Evolutionary conservation across 148 eudicot species (phyloP), one percentile per base, ranked within the genome.

Genomic region (Chenopodium album): DNA sequence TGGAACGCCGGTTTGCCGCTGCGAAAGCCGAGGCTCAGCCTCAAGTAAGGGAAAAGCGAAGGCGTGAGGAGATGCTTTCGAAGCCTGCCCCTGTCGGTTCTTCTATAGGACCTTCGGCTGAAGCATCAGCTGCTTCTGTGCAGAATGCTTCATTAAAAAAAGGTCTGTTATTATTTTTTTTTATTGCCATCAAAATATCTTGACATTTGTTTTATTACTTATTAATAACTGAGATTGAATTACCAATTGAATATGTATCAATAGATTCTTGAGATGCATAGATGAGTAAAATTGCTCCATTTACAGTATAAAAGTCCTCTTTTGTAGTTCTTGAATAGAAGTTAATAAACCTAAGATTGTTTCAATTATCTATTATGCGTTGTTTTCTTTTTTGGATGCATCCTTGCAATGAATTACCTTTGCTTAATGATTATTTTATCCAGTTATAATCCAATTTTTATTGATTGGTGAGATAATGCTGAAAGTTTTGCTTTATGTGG

Each of bases 1-100:
- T 94, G 77, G 88, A 92, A 74, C 87, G 95, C 54, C 86, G 98
- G 70, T 88, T 86, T 72, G 91, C 90, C 66, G 87, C 84, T 73
- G 97, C 92, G 66, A 84, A 91, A 85, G 90, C 90, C 13, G 93
- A 90, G 80, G 85, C 81, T 76, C 88, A 65, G 79, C 84, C 68
- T 4, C 89, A 88, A 83, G 79, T 79, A 71, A 85, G 85, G 76
- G 79, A 81, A 77, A 89, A 88, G 74, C 90, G 84, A 84, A 83
- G 84, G 9, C 73, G 8, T 54, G 86, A 85, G 44, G 82, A 76
- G 44, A 77, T 65, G 44, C 46, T 52, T 73, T 46, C 32, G 17
- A 76, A 80, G 63, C 20, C 70, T 71, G 66, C 71, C 47, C 54
- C 19, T 23, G 76, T 76, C 76, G 66, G 87, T 73, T 76, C 85